Conservation (phyloP, 139 green algal genomes). For the Diplosphaera chodatii region DNA sequence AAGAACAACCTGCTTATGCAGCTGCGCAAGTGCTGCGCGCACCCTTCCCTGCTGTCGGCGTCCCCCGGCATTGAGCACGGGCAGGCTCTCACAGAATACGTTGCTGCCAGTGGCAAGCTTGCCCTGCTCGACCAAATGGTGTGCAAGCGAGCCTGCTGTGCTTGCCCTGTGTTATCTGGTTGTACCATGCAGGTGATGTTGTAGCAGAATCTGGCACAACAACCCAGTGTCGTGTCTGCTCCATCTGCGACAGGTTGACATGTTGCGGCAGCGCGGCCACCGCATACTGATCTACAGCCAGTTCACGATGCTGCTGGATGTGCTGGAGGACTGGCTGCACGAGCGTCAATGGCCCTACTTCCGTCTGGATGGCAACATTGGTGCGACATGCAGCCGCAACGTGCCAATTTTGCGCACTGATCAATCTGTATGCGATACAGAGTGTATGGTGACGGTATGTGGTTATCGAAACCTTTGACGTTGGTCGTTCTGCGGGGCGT, state of each 20-base stretch:
- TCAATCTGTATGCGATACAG: too few species aligned
- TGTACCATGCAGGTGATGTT: too few species aligned
- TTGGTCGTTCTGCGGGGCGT: background rate
- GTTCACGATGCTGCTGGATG: constrained; percentile 43
- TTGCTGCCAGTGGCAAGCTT: constrained; percentile 67
- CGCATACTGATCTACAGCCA: constrained; percentile 28
- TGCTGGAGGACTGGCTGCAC: constrained; percentile 66
- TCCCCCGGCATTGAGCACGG: constrained; percentile 5
- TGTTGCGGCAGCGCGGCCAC: constrained; percentile 29
- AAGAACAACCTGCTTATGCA: constrained; percentile 43
- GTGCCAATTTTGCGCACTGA: too few species aligned
- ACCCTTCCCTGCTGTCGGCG: constrained; percentile 53
- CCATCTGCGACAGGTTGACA: background rate
- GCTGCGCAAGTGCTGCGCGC: constrained; percentile 74
- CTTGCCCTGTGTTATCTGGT: too few species aligned
- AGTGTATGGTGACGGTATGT: too few species aligned
- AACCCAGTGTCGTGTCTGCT: too few species aligned
- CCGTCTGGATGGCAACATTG: constrained; percentile 55
- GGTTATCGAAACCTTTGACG: too few species aligned
- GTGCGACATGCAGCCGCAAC: too few species aligned
- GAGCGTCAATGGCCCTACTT: constrained; percentile 34
- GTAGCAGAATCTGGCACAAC: too few species aligned
- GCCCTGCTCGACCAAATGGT: constrained; percentile 76
- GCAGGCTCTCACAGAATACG: background rate
- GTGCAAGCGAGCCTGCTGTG: constrained; percentile 2